Evolutionary conservation across 176 grass and related monocot genomes (phyloP).

Genomic region (Aegilops tauschii): DNA sequence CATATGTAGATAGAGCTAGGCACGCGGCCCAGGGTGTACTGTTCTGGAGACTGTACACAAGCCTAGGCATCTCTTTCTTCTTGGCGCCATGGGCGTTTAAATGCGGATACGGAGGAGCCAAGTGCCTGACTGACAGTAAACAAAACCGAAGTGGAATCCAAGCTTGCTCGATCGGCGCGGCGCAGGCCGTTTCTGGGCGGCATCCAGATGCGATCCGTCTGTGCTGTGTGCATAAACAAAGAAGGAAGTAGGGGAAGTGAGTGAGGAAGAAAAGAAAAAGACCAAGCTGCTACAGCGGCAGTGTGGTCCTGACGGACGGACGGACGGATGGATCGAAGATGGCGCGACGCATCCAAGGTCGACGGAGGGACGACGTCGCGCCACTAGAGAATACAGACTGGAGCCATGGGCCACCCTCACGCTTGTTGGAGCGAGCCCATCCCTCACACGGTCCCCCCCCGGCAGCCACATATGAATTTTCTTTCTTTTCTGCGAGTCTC

Average conservation of each 20-base stretch:
- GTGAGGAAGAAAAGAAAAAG: slow-evolving; percentile 4
- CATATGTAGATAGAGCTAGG: background rate
- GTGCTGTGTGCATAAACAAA: background rate
- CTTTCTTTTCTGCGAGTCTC: too few relatives aligned
- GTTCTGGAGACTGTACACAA: background rate
- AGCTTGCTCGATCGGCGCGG: background rate
- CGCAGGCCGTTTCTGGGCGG: background rate
- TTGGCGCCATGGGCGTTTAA: background rate
- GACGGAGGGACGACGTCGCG: background rate
- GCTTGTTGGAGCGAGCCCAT: slow-evolving; percentile 25
- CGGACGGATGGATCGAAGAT: background rate
- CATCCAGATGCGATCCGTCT: slow-evolving; percentile 5
- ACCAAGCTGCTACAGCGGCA: background rate
- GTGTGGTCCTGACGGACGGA: slow-evolving; percentile 18
- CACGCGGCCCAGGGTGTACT: background rate
- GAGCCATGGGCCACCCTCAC: background rate
- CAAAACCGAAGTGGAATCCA: background rate
- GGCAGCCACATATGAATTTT: background rate
- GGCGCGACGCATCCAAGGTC: slow-evolving; percentile 22
- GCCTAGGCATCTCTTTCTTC: background rate
- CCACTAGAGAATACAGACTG: background rate
- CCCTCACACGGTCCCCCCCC: slow-evolving; percentile 26
- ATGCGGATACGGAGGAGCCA: background rate
- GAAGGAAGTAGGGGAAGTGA: background rate
- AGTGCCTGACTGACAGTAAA: background rate